These are phyloP conservation scores for Blastobotrys buckinghamii DNA, from an alignment of 1,139 yeast species.

Conservation along the genomic window DNA sequence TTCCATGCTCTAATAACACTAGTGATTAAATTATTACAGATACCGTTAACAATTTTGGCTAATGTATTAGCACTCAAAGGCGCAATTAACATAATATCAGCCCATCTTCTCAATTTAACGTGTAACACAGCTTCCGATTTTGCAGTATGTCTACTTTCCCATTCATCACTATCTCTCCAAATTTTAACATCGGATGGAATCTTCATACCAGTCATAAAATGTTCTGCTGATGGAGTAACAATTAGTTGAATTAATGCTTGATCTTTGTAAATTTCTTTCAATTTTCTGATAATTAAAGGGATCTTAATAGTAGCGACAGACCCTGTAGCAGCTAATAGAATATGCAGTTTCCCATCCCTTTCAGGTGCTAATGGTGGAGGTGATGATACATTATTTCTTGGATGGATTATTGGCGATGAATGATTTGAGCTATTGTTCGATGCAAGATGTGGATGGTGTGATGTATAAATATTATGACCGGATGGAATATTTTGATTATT, in stretches of 20 bases:
- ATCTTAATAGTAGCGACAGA: constrained; percentile 91
- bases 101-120: constrained; percentile 90
- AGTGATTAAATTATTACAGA: constrained; percentile 80
- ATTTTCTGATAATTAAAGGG: constrained; percentile 29
- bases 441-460: background rate
- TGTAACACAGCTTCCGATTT: constrained; percentile 74
- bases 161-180: constrained; percentile 93
- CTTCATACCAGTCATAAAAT: constrained; percentile 47
- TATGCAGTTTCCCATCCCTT: constrained; percentile 26
- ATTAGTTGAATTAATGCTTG: constrained; percentile 74
- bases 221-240: constrained; percentile 78
- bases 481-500: constrained; percentile 19
- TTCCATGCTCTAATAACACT: constrained; percentile 90
- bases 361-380: constrained; percentile 1
- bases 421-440: constrained; percentile 35
- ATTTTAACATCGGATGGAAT: constrained; percentile 78
- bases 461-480: constrained; percentile 13
- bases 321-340: constrained; percentile 91
- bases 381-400: constrained; percentile 36
- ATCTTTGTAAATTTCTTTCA: constrained; percentile 21
- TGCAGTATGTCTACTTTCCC: constrained; percentile 44
- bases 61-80: constrained; percentile 92
- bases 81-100: constrained; percentile 84
- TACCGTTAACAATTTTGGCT: constrained; percentile 85
- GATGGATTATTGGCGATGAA: constrained; percentile 34